These are phyloP conservation scores for Yamadazyma aaseri DNA, from an alignment of 1,139 yeast genomes.

Conservation along the genomic window DNA sequence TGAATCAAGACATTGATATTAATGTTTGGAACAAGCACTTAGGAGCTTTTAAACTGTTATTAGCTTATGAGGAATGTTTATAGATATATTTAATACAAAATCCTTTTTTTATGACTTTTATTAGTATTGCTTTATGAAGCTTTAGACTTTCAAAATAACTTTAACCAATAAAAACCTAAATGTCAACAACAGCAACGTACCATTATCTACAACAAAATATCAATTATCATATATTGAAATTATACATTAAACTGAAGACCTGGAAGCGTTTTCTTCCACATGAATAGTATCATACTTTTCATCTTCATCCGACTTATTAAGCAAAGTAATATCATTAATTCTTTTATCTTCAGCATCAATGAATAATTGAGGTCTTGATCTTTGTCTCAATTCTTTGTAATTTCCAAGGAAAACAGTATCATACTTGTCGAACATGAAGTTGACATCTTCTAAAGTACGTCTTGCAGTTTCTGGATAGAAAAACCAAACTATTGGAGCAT, in stretches of 20 bases:
- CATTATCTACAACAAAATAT: too few species aligned
- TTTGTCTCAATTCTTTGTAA: conserved; percentile 15
- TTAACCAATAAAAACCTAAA: too few species aligned
- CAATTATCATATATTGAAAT: too few species aligned
- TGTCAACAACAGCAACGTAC: too few species aligned
- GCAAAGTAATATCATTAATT: conserved; percentile 11
- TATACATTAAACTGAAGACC: neutral
- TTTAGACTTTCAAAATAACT: too few species aligned
- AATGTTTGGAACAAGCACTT: conserved; percentile 14
- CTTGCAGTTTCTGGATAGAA: conserved; percentile 64
- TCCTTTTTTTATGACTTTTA: too few species aligned
- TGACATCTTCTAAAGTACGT: conserved; percentile 61
- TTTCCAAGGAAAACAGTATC: conserved; percentile 18
- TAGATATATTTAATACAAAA: too few species aligned
- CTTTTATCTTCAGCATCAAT: conserved; percentile 17
- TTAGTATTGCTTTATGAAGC: too few species aligned
- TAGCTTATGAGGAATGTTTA: too few species aligned
- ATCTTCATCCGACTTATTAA: conserved; percentile 4
- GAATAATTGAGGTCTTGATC: conserved; percentile 15
- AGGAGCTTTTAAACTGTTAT: conserved; percentile 12
- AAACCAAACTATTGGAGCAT: conserved; percentile 17
- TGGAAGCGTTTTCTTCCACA: conserved; percentile 4
- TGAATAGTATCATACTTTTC: conserved; percentile 9
- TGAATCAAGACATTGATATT: conserved; percentile 14
- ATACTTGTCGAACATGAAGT: conserved; percentile 22